A percentile compares a stretch with the other conserved stretches of the same genome.
Evolutionary conservation across 257 asterid species (phyloP).

Genomic region (Solanum peruvianum): DNA sequence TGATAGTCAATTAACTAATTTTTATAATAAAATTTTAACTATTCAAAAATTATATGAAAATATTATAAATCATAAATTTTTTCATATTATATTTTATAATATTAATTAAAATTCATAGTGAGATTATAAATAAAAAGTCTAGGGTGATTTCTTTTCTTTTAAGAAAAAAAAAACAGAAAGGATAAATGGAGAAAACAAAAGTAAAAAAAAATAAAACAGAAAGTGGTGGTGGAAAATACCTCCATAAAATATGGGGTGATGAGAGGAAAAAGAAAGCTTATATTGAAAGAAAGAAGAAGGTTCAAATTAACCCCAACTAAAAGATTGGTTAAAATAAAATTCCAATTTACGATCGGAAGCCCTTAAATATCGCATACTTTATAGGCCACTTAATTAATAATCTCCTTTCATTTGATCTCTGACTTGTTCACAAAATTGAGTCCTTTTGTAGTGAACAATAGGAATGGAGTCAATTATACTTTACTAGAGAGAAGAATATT

Average conservation of each 20-base stretch:
- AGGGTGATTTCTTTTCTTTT: too few relatives aligned
- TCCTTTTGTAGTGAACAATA: background rate
- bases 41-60: too few relatives aligned
- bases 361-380: background rate
- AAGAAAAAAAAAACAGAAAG: background rate
- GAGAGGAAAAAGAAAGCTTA: background rate
- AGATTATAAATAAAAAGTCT: too few relatives aligned
- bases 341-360: background rate
- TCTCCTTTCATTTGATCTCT: background rate
- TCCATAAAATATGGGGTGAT: background rate
- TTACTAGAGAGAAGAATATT: background rate
- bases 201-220: background rate
- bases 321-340: background rate
- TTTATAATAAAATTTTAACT: too few relatives aligned
- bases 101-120: too few relatives aligned
- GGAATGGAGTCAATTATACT: background rate
- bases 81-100: too few relatives aligned
- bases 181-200: background rate
- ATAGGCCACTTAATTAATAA: background rate
- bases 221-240: background rate
- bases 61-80: fast-evolving
- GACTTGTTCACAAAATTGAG: background rate
- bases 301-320: too few relatives aligned
- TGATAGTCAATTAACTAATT: fast-evolving
- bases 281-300: too few relatives aligned